These are phyloP conservation scores for Acanthamoeba triangularis DNA, from an alignment of 208 protist species.

Conservation along the genomic window DNA sequence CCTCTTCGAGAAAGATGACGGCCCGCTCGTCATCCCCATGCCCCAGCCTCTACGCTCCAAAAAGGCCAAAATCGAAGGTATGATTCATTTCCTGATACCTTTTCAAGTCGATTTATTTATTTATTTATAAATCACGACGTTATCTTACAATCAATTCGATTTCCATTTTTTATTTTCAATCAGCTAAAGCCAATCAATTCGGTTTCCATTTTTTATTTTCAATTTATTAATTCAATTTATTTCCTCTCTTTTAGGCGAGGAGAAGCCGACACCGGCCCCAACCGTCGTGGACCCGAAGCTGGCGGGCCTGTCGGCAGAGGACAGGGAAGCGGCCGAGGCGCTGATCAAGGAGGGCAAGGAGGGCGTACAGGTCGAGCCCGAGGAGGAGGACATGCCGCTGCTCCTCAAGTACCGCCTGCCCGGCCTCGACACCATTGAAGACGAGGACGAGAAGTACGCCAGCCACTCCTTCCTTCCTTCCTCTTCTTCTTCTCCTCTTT, in stretches of 20 bases:
- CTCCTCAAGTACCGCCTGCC: conserved; percentile 63
- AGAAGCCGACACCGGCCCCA: background rate
- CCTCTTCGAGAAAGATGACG: conserved; percentile 23
- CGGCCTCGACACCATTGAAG: conserved; percentile 61
- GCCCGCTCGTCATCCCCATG: conserved; percentile 56
- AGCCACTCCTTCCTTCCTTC: background rate
- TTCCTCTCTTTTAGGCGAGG: background rate
- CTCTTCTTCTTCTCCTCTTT: background rate
- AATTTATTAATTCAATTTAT: background rate
- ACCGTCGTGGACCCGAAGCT: conserved; percentile 10
- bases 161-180: background rate
- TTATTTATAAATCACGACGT: no score
- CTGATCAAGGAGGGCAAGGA: conserved; percentile 38
- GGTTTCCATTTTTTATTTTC: background rate
- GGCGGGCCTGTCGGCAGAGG: background rate
- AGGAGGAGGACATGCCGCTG: conserved; percentile 49
- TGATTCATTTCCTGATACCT: background rate
- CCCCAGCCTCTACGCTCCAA: background rate
- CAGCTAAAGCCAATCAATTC: no score
- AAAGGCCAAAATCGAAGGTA: conserved; percentile 4
- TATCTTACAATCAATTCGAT: no score
- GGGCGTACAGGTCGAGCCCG: background rate
- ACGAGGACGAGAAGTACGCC: conserved; percentile 49
- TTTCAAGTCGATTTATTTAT: no score
- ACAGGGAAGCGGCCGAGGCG: conserved; percentile 36